Conservation (phyloP, 2,329 filamentous ascomycete genomes). For the Alternaria alternata region DNA sequence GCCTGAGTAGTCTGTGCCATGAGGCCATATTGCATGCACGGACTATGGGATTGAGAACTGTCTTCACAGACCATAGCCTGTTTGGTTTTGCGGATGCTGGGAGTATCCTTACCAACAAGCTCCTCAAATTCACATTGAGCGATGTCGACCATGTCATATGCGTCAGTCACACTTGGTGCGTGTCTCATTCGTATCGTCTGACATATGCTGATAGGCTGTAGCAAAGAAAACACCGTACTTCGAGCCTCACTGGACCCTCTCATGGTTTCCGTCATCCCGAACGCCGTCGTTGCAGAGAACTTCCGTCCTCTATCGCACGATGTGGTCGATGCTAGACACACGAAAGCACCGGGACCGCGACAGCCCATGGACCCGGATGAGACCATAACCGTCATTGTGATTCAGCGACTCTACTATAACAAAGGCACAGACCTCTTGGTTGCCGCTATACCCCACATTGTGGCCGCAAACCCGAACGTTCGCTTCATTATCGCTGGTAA, state of each 20-base stretch:
- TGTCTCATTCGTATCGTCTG: neutral
- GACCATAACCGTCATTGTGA: constrained; percentile 93
- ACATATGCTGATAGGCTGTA: constrained; percentile 50
- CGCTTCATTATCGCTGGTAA: constrained; percentile 97
- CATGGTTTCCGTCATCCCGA: constrained; percentile 98
- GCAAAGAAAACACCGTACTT: constrained; percentile 97
- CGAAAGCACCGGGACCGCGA: constrained; percentile 61
- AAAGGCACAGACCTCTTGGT: constrained; percentile 98
- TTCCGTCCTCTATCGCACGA: constrained; percentile 74
- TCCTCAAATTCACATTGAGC: constrained; percentile 93
- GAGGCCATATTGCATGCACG: constrained; percentile 94
- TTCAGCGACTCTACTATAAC: constrained; percentile 97
- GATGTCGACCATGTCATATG: constrained; percentile 99
- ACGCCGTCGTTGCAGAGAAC: constrained; percentile 95
- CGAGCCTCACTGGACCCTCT: constrained; percentile 92
- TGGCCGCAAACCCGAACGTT: constrained; percentile 88
- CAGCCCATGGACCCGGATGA: constrained; percentile 81
- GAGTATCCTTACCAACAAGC: constrained; percentile 95
- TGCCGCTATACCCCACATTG: constrained; percentile 90
- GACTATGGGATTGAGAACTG: constrained; percentile 94
- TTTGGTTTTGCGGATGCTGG: constrained; percentile 97
- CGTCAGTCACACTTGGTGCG: constrained; percentile 96
- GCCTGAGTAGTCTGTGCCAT: constrained; percentile 89
- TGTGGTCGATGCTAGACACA: constrained; percentile 28
- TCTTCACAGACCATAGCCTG: constrained; percentile 96